Percentiles rank a stretch among this genome's conserved stretches.
These are phyloP conservation scores for Mitragyna speciosa DNA, from an alignment of 257 asterid genomes.

Conservation along the genomic window DNA sequence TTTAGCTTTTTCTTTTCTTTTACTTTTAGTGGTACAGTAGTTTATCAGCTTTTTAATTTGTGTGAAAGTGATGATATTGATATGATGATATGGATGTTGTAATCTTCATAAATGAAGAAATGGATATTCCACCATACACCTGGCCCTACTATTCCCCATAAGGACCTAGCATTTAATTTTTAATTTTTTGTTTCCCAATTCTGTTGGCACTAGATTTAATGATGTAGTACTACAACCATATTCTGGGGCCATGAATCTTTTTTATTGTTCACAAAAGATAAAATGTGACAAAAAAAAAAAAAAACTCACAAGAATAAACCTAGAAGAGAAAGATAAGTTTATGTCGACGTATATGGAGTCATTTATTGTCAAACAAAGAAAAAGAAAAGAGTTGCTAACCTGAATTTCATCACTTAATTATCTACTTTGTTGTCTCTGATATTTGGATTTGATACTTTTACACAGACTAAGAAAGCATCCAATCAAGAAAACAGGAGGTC, in stretches of 20 bases:
- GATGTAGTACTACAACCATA: too few species aligned
- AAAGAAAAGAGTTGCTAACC: not conserved
- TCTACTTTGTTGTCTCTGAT: not conserved
- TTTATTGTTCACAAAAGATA: not conserved
- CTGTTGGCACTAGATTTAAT: too few species aligned
- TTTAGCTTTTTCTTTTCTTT: conserved; percentile 3
- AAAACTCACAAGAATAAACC: not conserved
- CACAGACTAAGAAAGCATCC: not conserved
- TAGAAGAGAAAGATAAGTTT: not conserved
- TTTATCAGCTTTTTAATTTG: too few species aligned
- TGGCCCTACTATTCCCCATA: conserved; percentile 21
- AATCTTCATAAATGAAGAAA: not conserved
- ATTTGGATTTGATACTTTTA: not conserved
- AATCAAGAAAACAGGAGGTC: not conserved
- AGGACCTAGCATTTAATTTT: not conserved
- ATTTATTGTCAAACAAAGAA: not conserved
- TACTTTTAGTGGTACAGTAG: too few species aligned
- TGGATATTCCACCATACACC: conserved; percentile 48
- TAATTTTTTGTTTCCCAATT: too few species aligned
- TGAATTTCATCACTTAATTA: not conserved
- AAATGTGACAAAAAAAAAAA: too few species aligned
- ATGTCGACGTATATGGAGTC: not conserved
- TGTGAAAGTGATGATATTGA: conserved; percentile 3
- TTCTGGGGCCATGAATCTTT: too few species aligned
- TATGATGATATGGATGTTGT: not conserved